Evolutionary conservation across 768 basidiomycete genomes (phyloP).

Genomic region (Amanita brunnescens): DNA sequence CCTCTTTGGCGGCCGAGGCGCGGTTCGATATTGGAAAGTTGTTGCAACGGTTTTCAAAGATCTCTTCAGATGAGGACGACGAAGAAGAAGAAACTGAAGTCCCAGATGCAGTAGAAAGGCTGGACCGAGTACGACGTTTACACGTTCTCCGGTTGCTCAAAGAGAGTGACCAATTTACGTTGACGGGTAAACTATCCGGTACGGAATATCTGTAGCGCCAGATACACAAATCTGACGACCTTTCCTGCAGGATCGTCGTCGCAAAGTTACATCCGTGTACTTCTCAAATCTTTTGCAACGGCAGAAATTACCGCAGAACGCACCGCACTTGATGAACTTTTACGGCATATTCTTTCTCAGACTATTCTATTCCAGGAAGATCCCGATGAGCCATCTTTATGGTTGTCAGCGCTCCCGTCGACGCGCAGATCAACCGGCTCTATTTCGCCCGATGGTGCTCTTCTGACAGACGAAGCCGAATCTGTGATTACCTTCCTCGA

Average conservation of each 20-base stretch:
- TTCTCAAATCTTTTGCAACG: slow-evolving; percentile 55
- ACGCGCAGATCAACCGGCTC: slow-evolving; percentile 26
- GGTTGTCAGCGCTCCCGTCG: slow-evolving; percentile 61
- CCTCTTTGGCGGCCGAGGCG: slow-evolving; percentile 65
- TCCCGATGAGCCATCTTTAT: slow-evolving; percentile 57
- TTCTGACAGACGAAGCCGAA: slow-evolving; percentile 46
- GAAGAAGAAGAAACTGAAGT: slow-evolving; percentile 9
- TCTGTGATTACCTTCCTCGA: slow-evolving; percentile 67
- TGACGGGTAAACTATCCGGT: slow-evolving; percentile 52
- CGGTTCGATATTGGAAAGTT: slow-evolving; percentile 84
- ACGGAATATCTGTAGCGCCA: not conserved
- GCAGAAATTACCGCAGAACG: slow-evolving; percentile 45
- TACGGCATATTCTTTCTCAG: slow-evolving; percentile 55
- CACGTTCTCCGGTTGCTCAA: slow-evolving; percentile 71
- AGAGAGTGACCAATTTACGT: slow-evolving; percentile 71
- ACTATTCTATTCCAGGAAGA: slow-evolving; percentile 81
- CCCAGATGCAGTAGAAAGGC: slow-evolving; percentile 19
- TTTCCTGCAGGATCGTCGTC: slow-evolving; percentile 40
- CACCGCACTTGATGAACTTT: slow-evolving; percentile 36
- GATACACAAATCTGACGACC: not conserved
- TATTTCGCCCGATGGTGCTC: slow-evolving; percentile 42
- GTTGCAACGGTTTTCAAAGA: slow-evolving; percentile 34
- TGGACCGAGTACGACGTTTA: slow-evolving; percentile 54
- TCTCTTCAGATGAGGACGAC: not conserved
- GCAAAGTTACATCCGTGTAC: slow-evolving; percentile 63